Evolutionary conservation across 139 green algal species (phyloP), one percentile per base, ranked within the genome.

Genomic region (Coelastrella sp.): DNA sequence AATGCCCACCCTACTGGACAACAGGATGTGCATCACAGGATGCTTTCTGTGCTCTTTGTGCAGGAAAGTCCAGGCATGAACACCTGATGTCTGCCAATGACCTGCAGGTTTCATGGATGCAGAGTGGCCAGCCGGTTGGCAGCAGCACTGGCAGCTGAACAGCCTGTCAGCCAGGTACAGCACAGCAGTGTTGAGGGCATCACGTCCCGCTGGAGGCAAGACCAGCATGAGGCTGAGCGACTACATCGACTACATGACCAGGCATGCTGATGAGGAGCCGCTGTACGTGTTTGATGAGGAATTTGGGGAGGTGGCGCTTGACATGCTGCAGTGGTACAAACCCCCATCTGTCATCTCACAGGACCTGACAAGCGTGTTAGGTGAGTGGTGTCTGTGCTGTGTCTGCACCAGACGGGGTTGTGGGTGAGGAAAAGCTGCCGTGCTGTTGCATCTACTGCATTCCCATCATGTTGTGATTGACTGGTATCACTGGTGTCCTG

Each of bases 251-350:
- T 89, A 89, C 70, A 81, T 89, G 84, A 17, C 3, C 5, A 19
- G 35, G 17, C 84, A 81, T 8, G 56, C 19, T 12, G 84, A 89
- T 70, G 84, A 89, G 68, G 84, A 89, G 56, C 84, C 84, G 4
- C 56, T 89, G 68, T 89, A 89, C n/a, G 14, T 89, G 4, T 89
- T 89, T 81, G 84, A 89, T 89, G 84, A 80, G 25, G 61, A 66
- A 0, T 82, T 89, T 89, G 84, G 56, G 4, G 84, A 66, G 24
- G 84, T 68, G 7, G 66, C 35, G 5, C 66, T 66, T 12, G 68
- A 22, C 9, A 22, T 82, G 70, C 0, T 89, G 35, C 15, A 70
- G 12, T 82, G 68, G 84, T 89, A 89, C 35, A 60, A 22, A 1
- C 35, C 22, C 4, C 84, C 84, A 6, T 82, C 65, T 22, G 66